These are phyloP conservation scores for Solanum chacoense DNA, from an alignment of 305 asterid species.

Conservation along the genomic window DNA sequence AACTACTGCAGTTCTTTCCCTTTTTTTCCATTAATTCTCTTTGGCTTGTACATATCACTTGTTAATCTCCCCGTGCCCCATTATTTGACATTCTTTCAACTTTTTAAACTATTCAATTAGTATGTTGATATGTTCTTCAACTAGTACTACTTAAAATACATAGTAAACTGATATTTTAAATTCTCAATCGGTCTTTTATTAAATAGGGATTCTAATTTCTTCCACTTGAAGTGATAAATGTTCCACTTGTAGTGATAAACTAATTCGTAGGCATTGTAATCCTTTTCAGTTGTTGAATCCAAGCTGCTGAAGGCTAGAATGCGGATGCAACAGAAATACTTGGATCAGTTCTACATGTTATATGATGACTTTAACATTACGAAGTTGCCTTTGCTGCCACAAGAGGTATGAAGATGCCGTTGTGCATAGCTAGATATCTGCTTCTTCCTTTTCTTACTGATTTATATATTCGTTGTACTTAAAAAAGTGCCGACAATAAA, in stretches of 20 bases:
- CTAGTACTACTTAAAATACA: not conserved
- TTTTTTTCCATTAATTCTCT: not conserved
- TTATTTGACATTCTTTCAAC: not conserved
- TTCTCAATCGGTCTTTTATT: not conserved
- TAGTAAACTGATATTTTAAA: not conserved
- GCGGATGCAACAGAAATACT: conserved; percentile 84
- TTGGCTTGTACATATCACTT: not conserved
- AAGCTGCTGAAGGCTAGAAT: conserved; percentile 85
- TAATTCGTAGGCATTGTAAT: not conserved
- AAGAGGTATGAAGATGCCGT: conserved; percentile 48
- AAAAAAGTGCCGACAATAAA: not conserved
- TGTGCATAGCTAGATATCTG: not conserved
- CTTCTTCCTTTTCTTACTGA: too few species aligned
- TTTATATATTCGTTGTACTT: not conserved
- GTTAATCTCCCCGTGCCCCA: not conserved
- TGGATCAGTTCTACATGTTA: conserved; percentile 87
- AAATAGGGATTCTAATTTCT: not conserved
- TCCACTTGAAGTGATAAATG: not conserved
- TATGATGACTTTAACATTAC: conserved; percentile 87
- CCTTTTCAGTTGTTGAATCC: conserved; percentile 52
- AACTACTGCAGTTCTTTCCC: not conserved
- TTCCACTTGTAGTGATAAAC: not conserved
- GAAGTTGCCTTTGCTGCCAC: conserved; percentile 84
- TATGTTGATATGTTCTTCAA: not conserved
- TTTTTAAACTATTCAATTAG: not conserved